phyloP scores from a whole-genome alignment of 352 stramenopile species.

The Globisporangium cylindrosporum region DNA sequence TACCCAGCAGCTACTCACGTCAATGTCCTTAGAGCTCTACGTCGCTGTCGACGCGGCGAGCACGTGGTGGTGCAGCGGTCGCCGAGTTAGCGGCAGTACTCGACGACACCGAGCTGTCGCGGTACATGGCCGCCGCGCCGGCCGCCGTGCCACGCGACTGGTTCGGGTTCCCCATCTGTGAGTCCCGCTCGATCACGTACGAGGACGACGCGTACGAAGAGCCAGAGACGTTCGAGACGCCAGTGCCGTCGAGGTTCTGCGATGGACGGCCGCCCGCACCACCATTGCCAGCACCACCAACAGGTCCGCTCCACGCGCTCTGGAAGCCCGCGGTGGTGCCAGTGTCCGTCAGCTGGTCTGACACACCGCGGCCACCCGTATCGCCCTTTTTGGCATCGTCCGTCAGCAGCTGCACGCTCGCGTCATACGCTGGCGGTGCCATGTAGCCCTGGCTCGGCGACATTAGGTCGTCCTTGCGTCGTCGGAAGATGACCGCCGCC shows the following conservation, averaged over 20 bases:
- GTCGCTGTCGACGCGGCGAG: conserved; percentile 55
- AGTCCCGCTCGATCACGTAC: conserved; percentile 20
- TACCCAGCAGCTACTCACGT: neutral
- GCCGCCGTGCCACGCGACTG: conserved; percentile 27
- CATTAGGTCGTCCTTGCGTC: conserved; percentile 21
- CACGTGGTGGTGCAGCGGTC: conserved; percentile 13
- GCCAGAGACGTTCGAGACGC: conserved; percentile 19
- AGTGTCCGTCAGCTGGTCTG: conserved; percentile 16
- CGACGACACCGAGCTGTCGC: conserved; percentile 18
- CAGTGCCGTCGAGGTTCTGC: conserved; percentile 17
- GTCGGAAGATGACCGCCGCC: conserved; percentile 36
- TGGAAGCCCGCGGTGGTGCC: conserved; percentile 25
- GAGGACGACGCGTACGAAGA: conserved; percentile 20
- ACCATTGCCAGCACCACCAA: neutral
- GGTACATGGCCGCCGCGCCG: conserved; percentile 15
- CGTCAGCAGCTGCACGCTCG: conserved; percentile 31
- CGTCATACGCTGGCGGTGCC: conserved; percentile 48
- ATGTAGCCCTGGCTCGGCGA: conserved; percentile 28
- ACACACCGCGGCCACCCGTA: conserved; percentile 19
- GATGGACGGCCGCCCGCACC: conserved; percentile 9
- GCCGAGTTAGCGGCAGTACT: conserved; percentile 12
- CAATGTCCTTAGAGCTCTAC: conserved; percentile 44
- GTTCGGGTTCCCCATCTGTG: conserved; percentile 19
- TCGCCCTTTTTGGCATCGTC: conserved; percentile 19
- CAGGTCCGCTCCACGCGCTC: conserved; percentile 19